Evolutionary conservation across 139 green algal species (phyloP).

Genomic region (Chlorella sp.): DNA sequence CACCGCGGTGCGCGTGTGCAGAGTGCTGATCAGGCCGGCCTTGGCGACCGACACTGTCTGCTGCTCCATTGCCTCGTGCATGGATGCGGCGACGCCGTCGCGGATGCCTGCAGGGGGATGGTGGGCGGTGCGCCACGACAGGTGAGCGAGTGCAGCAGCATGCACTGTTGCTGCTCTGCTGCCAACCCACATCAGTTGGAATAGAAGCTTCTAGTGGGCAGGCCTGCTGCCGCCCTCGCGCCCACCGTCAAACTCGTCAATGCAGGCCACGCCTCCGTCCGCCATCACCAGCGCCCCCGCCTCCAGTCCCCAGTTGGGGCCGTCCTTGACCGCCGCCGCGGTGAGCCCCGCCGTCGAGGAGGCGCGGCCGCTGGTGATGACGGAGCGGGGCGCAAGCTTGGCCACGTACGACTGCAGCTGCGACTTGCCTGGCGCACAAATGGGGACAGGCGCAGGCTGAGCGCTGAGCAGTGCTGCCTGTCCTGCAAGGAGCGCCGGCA

Average conservation of each 20-base stretch:
- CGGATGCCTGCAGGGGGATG: too few species aligned
- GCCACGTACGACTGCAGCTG: conserved; percentile 85
- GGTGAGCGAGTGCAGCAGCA: too few species aligned
- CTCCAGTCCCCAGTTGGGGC: conserved; percentile 82
- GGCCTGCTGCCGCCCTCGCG: conserved; percentile 62
- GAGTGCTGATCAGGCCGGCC: conserved; percentile 87
- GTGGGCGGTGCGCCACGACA: too few species aligned
- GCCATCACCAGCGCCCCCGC: conserved; percentile 82
- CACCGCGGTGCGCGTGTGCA: conserved; percentile 74
- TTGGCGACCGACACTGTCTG: conserved; percentile 93
- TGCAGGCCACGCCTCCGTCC: conserved; percentile 89
- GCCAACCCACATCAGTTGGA: too few species aligned
- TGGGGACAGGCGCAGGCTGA: background rate
- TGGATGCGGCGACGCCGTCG: too few species aligned
- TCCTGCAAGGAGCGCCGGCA: too few species aligned
- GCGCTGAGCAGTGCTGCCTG: too few species aligned
- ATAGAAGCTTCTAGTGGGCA: background rate
- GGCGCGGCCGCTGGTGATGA: conserved; percentile 75
- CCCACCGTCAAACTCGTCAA: conserved; percentile 90
- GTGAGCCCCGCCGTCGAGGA: conserved; percentile 85
- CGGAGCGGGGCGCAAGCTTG: conserved; percentile 60
- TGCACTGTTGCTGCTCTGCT: too few species aligned
- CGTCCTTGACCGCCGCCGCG: conserved; percentile 78
- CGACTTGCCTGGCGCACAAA: conserved; percentile 55
- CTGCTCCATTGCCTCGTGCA: conserved; percentile 97